Evolutionary conservation across 1,284 basidiomycete genomes (phyloP), one percentile per base, ranked within the genome.

Genomic region (Trichosporon coremiiforme): DNA sequence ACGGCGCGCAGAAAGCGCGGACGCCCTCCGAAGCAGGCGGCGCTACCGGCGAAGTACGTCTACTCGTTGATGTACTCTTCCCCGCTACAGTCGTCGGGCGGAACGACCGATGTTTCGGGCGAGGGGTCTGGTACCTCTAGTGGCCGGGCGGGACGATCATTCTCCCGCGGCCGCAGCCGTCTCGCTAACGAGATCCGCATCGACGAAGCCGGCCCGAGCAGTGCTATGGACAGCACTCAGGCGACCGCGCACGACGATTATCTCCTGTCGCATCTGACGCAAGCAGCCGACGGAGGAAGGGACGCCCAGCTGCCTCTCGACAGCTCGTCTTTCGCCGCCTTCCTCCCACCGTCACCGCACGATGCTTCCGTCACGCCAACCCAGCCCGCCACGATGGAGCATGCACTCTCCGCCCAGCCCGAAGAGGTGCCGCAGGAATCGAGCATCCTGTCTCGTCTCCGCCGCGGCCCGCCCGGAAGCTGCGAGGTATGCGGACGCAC

Each of bases 401-500:
- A 66, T 36, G 20, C 31, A 2, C 35, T 55, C 22, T 36, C 35
- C 10, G 55, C 25, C 22, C 62, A 64, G 17, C 3, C 66, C 20
- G 55, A 38, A 15, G 55, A 67, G 12, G 60, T 67, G 8, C 20
- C 55, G 8, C 55, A 67, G n/a, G 66, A 67, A 20, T 10, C 74
- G 22, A 71, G 68, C 62, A 73, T 78, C 5, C 66, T 79, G 22
- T 77, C 78, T 4, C 70, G 79, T 13, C 67, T 80, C 53, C 78
- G 75, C 53, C 78, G 78, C 55, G 79, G 79, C 7, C 75, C 77
- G 2, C 77, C 79, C 5, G 80, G 80, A 20, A 81, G 78, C 65
- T 82, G 81, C 67, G 80, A 81, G 71, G 78, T 82, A 50, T 82
- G 81, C 64, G 75, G 73, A 20, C 71, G 81, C 31, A 81, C 79